phyloP scores from a whole-genome alignment of 495 filamentous ascomycete genomes.

The Lasiosphaeria ovina region DNA sequence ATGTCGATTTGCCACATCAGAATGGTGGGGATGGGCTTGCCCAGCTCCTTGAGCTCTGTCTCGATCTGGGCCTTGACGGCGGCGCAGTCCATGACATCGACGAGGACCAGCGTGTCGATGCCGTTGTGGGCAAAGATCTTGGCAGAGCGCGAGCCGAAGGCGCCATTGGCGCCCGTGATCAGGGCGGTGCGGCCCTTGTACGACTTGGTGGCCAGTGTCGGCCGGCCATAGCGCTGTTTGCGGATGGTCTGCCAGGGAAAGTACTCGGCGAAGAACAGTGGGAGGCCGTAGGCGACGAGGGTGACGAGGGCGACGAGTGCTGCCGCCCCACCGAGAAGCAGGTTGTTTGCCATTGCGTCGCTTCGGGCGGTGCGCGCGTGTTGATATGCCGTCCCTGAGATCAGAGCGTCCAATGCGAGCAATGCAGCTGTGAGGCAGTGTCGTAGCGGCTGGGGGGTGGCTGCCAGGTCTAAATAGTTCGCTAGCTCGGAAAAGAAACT shows the following conservation, averaged over 20 bases:
- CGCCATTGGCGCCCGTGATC: conserved; percentile 30
- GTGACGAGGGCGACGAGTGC: conserved; percentile 2
- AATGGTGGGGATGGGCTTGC: conserved; percentile 19
- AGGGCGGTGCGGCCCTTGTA: conserved; percentile 25
- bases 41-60: conserved; percentile 10
- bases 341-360: too few species aligned
- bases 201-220: conserved; percentile 20
- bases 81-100: conserved; percentile 22
- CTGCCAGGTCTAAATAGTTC: too few species aligned
- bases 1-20: conserved; percentile 26
- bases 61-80: conserved; percentile 23
- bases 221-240: conserved; percentile 20
- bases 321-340: too few species aligned
- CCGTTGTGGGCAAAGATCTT: conserved; percentile 24
- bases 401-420: too few species aligned
- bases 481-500: too few species aligned
- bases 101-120: conserved; percentile 24
- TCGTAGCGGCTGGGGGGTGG: too few species aligned
- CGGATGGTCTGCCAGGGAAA: conserved; percentile 21
- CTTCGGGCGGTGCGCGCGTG: too few species aligned
- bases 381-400: too few species aligned
- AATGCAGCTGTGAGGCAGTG: too few species aligned
- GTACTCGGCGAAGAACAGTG: conserved; percentile 18
- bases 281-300: conserved; percentile 17
- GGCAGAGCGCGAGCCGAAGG: conserved; percentile 27